A percentile compares a stretch with the other conserved stretches of the same genome.
Evolutionary conservation across 495 filamentous ascomycete genomes (phyloP).

Genomic region (Neurospora africana): DNA sequence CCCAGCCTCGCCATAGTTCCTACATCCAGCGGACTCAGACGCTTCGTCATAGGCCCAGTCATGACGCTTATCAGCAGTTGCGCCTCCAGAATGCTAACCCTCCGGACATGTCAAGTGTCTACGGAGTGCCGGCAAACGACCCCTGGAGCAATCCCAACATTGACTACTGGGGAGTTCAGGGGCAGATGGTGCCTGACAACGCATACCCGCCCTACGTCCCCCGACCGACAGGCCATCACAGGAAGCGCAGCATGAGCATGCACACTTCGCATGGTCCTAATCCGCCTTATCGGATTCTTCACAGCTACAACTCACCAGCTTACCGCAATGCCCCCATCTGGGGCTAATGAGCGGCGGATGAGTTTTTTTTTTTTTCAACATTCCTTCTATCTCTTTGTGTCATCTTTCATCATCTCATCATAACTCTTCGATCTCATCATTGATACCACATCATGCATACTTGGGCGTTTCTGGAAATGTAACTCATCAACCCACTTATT

Average conservation of each 20-base stretch:
- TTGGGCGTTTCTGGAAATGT: background rate
- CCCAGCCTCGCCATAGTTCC: slow-evolving; percentile 14
- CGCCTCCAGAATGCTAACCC: slow-evolving; percentile 16
- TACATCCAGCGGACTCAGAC: slow-evolving; percentile 8
- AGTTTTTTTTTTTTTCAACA: background rate
- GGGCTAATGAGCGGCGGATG: slow-evolving; percentile 18
- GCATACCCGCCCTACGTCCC: slow-evolving; percentile 22
- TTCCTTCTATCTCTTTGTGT: slow-evolving; percentile 3
- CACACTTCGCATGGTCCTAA: slow-evolving; percentile 7
- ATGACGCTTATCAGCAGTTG: slow-evolving; percentile 24
- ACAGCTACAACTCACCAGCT: slow-evolving; percentile 40
- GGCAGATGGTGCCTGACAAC: slow-evolving; percentile 14
- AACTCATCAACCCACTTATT: background rate
- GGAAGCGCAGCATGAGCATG: slow-evolving; percentile 28
- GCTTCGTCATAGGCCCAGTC: slow-evolving; percentile 31
- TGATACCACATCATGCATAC: background rate
- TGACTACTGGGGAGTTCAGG: slow-evolving; percentile 18
- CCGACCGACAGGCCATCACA: slow-evolving; percentile 20
- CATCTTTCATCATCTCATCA: background rate
- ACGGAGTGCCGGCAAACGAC: slow-evolving; percentile 16
- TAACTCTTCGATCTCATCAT: background rate
- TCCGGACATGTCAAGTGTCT: slow-evolving; percentile 31
- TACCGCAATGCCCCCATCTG: slow-evolving; percentile 37
- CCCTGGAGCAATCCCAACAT: slow-evolving; percentile 22
- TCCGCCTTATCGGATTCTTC: slow-evolving; percentile 32